Base-by-base conservation (phyloP, 1,284 basidiomycete species). In the Sanghuangporus sanghuang region DNA sequence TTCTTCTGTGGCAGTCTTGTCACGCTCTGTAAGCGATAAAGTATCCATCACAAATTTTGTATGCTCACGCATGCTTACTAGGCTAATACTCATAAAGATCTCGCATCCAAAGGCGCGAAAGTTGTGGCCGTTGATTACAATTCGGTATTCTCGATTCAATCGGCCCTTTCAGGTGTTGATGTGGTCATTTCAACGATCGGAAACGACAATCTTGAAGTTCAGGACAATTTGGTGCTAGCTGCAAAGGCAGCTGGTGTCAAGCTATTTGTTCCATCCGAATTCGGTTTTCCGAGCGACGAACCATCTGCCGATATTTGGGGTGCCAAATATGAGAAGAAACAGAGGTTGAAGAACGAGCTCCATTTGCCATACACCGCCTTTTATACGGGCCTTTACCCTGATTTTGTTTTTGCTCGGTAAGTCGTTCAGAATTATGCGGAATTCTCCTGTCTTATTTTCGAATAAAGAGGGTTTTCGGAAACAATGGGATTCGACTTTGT, bases 211-310 rank as follows among this genome's bases (percentile, higher is more conserved):
- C 67, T 79, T 27, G 61, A 64, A 5, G 57, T 63, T 6, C 78
- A 79, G 64, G 65, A 64, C 16, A 61, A 68, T 1, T 67, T 79
- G 27, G 77, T 74, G 2, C 68, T 71, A 8, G 77, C 76, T 6
- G 74, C 76, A 40, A 77, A 76, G 67, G 69, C 67, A 39, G 76
- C 76, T 0, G 73, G 72, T 11, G 76, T 78, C 18, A 71, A 73
- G 62, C 57, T 76, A 50, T 78, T 79, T 59, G 70, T 79, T 7
- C 78, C 77, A 3, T 76, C 74, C 6, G 78, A 79, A 59, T 77
- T 71, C 27, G 76, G 77, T 4, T 69, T 69, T 18, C 64, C 64
- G 8, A 67, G 66, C 2, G 71, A 75, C 27, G 71, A 70, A 6
- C 32, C 27, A 5, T 12, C 55, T 2, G 55, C 38, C 5, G 63